These are phyloP conservation scores for Henningerozyma blattae DNA, from an alignment of 805 yeast species.

Conservation along the genomic window DNA sequence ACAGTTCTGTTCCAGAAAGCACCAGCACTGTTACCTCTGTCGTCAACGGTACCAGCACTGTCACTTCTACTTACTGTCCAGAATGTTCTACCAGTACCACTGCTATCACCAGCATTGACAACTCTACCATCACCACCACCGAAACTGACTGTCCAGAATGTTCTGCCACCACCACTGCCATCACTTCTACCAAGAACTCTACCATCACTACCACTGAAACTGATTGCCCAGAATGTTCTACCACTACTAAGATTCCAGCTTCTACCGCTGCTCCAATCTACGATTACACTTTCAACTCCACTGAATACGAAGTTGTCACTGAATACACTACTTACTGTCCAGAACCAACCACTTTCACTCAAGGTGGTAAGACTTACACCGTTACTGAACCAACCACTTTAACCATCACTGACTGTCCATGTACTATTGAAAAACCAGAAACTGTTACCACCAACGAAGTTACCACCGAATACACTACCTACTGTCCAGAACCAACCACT, in stretches of 20 bases:
- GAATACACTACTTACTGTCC: conserved; percentile 80
- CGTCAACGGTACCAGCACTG: too few species aligned
- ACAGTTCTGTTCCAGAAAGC: not conserved
- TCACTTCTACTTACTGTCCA: not conserved
- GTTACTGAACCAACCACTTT: conserved; percentile 72
- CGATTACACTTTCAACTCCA: too few species aligned
- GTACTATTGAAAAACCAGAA: conserved; percentile 37
- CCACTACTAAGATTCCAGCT: not conserved
- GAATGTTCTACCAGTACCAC: not conserved
- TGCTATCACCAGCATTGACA: too few species aligned
- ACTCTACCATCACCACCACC: too few species aligned
- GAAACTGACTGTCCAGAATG: not conserved
- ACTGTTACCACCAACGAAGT: conserved; percentile 1
- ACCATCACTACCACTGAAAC: conserved; percentile 1
- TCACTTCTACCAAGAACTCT: not conserved
- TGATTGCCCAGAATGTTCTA: not conserved
- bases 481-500: not conserved
- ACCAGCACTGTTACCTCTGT: not conserved
- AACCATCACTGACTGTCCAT: conserved; percentile 80
- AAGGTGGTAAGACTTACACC: conserved; percentile 59
- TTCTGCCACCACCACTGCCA: not conserved
- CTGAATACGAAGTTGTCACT: conserved; percentile 39
- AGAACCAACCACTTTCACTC: conserved; percentile 49
- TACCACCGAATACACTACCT: conserved; percentile 1
- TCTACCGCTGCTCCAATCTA: too few species aligned